Conservation (phyloP, 345 rosid genomes). For the Draba incana region DNA sequence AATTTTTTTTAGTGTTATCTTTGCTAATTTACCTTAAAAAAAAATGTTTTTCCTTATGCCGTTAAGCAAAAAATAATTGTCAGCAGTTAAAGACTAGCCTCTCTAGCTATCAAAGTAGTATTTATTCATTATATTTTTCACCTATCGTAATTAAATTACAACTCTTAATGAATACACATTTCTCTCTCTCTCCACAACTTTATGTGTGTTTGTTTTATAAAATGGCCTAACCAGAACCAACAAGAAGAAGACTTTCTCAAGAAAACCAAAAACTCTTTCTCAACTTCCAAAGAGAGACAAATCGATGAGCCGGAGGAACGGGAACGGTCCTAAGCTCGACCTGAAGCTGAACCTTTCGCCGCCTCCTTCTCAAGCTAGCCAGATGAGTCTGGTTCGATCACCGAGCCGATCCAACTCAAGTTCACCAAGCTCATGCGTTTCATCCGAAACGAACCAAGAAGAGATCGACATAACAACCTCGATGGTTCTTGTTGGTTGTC, state of each 20-base stretch:
- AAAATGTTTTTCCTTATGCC: background rate
- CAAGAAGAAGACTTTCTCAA: conserved; percentile 30
- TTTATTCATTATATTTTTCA: conserved; percentile 15
- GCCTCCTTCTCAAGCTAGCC: conserved; percentile 49
- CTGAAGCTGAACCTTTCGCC: conserved; percentile 88
- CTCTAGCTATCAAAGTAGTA: background rate
- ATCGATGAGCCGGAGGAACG: conserved; percentile 67
- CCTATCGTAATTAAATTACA: conserved; percentile 57
- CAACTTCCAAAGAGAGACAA: conserved; percentile 14
- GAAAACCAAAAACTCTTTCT: conserved; percentile 12
- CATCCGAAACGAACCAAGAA: conserved; percentile 71
- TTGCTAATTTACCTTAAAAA: too few relatives aligned
- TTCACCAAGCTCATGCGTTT: conserved; percentile 90
- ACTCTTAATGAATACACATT: conserved; percentile 49
- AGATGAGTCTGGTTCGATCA: conserved; percentile 50
- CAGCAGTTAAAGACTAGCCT: conserved; percentile 9
- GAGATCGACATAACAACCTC: conserved; percentile 54
- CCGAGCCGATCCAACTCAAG: conserved; percentile 68
- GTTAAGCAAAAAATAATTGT: conserved; percentile 21
- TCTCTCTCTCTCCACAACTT: conserved; percentile 34
- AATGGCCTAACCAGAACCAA: conserved; percentile 49
- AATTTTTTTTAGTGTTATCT: too few relatives aligned
- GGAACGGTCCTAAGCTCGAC: conserved; percentile 64
- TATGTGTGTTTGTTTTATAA: conserved; percentile 38
- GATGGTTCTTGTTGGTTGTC: conserved; percentile 95